Conservation (phyloP, 2,329 filamentous ascomycete genomes). For the Cladosporium phlei region DNA sequence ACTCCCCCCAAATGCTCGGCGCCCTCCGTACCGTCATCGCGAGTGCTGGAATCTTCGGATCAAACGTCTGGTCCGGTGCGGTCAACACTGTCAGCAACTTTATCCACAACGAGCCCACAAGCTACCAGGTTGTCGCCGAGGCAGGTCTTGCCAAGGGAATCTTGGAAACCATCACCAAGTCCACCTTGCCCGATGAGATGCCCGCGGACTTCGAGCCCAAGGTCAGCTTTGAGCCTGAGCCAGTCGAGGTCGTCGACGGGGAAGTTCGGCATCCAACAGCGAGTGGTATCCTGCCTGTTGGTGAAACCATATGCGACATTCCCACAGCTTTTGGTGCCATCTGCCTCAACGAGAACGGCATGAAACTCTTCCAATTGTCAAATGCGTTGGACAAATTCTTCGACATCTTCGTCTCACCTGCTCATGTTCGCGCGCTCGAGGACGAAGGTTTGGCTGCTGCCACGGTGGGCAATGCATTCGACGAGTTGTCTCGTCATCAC, state of each 20-base stretch:
- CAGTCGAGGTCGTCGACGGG: conserved; percentile 24
- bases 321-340: conserved; percentile 89
- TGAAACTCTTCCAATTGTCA: conserved; percentile 81
- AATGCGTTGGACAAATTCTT: conserved; percentile 81
- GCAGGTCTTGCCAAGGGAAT: conserved; percentile 84
- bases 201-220: conserved; percentile 24
- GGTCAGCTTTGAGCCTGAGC: conserved; percentile 16
- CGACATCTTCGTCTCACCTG: conserved; percentile 91
- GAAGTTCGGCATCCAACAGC: conserved; percentile 24
- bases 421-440: conserved; percentile 80
- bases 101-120: conserved; percentile 97
- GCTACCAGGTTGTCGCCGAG: conserved; percentile 91
- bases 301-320: conserved; percentile 81
- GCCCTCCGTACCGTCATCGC: conserved; percentile 78
- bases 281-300: conserved; percentile 72
- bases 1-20: conserved; percentile 77
- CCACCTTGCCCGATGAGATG: conserved; percentile 25
- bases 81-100: conserved; percentile 91
- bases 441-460: conserved; percentile 65
- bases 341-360: conserved; percentile 80
- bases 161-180: conserved; percentile 67
- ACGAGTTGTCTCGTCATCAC: conserved; percentile 92
- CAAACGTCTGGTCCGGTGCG: conserved; percentile 91
- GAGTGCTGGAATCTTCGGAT: conserved; percentile 75
- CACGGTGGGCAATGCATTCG: conserved; percentile 76